Evolutionary conservation across 2,329 filamentous ascomycete species (phyloP).

Genomic region (Paecilomyces sp.): DNA sequence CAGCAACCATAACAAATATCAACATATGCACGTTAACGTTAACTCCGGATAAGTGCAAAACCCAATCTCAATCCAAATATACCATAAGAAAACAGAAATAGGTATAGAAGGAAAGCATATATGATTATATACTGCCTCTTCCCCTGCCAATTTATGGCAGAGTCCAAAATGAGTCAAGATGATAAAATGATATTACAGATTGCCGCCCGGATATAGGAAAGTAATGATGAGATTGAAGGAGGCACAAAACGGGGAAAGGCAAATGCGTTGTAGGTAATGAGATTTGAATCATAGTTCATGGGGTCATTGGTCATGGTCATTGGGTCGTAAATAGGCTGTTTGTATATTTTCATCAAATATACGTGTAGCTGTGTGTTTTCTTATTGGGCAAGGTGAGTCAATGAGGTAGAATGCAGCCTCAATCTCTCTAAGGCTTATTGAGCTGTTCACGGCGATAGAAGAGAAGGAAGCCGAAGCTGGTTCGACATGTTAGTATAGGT

Average conservation of each 20-base stretch:
- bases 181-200: too few species aligned
- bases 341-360: too few species aligned
- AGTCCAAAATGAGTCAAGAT: too few species aligned
- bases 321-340: too few species aligned
- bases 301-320: background rate
- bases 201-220: too few species aligned
- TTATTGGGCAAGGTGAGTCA: too few species aligned
- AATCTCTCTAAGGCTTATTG: conserved; percentile 12
- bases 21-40: too few species aligned
- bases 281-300: background rate
- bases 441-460: conserved; percentile 23
- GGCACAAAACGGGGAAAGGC: background rate
- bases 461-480: conserved; percentile 11
- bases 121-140: background rate
- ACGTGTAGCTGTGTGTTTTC: too few species aligned
- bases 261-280: background rate
- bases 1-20: too few species aligned
- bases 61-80: background rate
- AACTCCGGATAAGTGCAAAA: background rate
- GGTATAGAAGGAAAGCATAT: background rate
- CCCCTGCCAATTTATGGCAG: background rate
- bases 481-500: background rate
- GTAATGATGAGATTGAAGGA: background rate
- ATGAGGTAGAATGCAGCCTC: too few species aligned
- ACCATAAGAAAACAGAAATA: background rate